Conservation (phyloP, 352 stramenopile species). For the Phytopythium vexans region DNA sequence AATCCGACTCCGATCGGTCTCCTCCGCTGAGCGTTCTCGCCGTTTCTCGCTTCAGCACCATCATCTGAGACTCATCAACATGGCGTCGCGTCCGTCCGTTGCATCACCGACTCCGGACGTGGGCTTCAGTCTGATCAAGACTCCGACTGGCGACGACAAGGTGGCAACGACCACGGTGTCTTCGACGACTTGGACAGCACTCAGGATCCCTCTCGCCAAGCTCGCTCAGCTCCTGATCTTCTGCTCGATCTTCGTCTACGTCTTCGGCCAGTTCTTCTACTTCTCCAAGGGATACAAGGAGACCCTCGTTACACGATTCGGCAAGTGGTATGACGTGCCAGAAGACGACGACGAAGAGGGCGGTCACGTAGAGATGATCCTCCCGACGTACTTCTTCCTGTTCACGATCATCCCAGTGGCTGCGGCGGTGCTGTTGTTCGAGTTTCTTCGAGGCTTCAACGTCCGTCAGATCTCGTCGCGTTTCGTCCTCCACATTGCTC, state of each 20-base stretch:
- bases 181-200: too few species aligned
- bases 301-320: conserved; percentile 11
- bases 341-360: conserved; percentile 5
- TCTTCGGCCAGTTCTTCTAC: conserved; percentile 6
- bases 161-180: too few species aligned
- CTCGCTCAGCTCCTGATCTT: conserved; percentile 2
- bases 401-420: conserved; percentile 21
- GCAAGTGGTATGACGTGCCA: conserved; percentile 31
- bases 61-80: too few species aligned
- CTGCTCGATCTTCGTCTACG: conserved; percentile 4
- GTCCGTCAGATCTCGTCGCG: conserved; percentile 12
- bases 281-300: conserved; percentile 5
- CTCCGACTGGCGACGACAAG: too few species aligned
- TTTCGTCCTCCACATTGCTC: conserved; percentile 8
- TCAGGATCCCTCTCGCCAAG: conserved; percentile 9
- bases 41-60: too few species aligned
- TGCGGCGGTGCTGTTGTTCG: conserved; percentile 13
- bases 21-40: too few species aligned
- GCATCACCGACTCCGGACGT: too few species aligned
- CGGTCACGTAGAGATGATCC: conserved; percentile 16
- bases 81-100: too few species aligned
- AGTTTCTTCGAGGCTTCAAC: conserved; percentile 15
- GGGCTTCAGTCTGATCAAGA: too few species aligned
- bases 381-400: conserved; percentile 26
- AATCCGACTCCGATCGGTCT: too few species aligned